Conservation (phyloP, 768 basidiomycete genomes). For the Mycena belliarum region DNA sequence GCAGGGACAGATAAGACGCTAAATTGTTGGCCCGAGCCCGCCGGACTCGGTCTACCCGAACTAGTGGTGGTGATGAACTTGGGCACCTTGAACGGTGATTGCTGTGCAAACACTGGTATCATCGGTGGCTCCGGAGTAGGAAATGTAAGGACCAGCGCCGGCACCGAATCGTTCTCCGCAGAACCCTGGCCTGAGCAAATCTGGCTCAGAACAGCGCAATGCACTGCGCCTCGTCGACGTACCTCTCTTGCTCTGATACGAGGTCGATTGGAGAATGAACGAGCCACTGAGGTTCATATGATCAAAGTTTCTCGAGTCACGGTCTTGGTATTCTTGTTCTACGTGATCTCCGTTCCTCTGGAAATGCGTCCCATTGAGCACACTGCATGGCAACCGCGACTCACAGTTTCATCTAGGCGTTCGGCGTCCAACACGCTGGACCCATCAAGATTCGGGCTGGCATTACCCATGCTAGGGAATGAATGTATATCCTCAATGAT, state of each 20-base stretch:
- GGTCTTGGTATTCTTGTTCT: slow-evolving; percentile 4
- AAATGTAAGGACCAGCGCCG: slow-evolving; percentile 33
- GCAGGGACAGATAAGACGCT: slow-evolving; percentile 14
- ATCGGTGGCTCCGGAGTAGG: slow-evolving; percentile 33
- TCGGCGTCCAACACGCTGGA: slow-evolving; percentile 13
- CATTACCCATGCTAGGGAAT: slow-evolving; percentile 20
- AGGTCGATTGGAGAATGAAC: slow-evolving; percentile 20
- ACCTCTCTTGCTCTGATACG: slow-evolving; percentile 11
- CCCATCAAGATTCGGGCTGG: slow-evolving; percentile 22
- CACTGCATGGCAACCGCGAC: not conserved
- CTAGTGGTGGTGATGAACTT: slow-evolving; percentile 10
- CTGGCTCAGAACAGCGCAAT: not conserved
- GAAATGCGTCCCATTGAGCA: not conserved
- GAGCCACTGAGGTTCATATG: slow-evolving; percentile 25
- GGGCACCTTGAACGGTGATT: slow-evolving; percentile 14
- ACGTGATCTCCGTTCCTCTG: slow-evolving; percentile 1
- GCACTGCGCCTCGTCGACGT: not conserved
- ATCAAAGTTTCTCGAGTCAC: slow-evolving; percentile 22
- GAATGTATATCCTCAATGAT: slow-evolving; percentile 37
- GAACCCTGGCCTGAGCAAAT: not conserved
- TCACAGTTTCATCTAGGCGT: slow-evolving; percentile 4
- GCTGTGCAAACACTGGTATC: slow-evolving; percentile 21
- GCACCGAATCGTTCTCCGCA: slow-evolving; percentile 19
- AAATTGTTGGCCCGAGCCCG: not conserved
- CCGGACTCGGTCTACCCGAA: not conserved